Conservation (phyloP, 768 basidiomycete genomes). For the Phaeotremella fagi region DNA sequence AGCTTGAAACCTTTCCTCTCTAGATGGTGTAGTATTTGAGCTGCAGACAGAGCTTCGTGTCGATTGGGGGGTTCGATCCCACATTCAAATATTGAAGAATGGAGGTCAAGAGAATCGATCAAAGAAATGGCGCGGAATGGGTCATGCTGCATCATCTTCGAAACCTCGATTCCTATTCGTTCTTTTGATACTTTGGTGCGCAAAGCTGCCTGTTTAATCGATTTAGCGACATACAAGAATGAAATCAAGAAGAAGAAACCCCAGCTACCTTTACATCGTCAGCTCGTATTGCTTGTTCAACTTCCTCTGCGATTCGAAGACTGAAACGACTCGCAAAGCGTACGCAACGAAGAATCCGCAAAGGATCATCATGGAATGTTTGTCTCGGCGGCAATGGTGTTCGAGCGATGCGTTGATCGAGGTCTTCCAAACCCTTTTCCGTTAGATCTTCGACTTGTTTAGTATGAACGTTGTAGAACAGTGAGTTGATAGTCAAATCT, state of each 20-base stretch:
- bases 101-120: constrained; percentile 69
- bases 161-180: constrained; percentile 82
- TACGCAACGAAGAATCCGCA: constrained; percentile 83
- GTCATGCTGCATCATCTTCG: constrained; percentile 92
- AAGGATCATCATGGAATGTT: constrained; percentile 90
- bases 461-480: constrained; percentile 94
- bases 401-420: constrained; percentile 69
- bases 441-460: constrained; percentile 81
- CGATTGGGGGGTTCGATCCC: constrained; percentile 31
- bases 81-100: constrained; percentile 50
- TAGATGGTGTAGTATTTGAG: constrained; percentile 58
- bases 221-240: no score
- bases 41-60: constrained; percentile 56
- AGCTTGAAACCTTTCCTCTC: constrained; percentile 13
- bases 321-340: constrained; percentile 89
- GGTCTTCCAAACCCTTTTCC: constrained; percentile 74
- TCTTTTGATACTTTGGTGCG: constrained; percentile 80
- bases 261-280: constrained; percentile 54
- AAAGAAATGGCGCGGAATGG: constrained; percentile 69
- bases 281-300: constrained; percentile 51
- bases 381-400: constrained; percentile 81
- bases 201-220: constrained; percentile 56
- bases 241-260: not conserved
- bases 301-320: constrained; percentile 56
- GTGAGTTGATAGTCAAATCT: constrained; percentile 89